Conservation (phyloP, 164 flowering plant species). For the Amborella trichopoda region DNA sequence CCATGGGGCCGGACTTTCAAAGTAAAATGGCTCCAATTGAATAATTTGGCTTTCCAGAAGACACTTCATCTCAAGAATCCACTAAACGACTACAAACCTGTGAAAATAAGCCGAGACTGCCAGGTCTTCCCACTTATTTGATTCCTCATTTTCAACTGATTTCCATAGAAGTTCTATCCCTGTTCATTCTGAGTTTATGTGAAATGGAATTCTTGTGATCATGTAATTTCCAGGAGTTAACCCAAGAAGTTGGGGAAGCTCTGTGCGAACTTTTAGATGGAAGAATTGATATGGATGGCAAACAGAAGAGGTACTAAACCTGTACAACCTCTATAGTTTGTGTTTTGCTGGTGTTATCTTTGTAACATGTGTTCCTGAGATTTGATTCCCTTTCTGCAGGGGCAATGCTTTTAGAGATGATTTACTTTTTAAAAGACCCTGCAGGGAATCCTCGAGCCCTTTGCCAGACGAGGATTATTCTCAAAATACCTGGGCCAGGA, state of each 20-base stretch:
- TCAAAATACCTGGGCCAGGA: constrained; percentile 29
- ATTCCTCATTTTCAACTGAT: no score
- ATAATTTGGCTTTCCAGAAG: constrained; percentile 70
- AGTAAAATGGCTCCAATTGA: constrained; percentile 70
- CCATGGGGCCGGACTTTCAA: constrained; percentile 90
- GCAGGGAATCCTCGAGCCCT: constrained; percentile 22
- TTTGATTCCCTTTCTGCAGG: constrained; percentile 10
- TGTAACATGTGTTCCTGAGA: not conserved
- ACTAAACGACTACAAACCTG: constrained; percentile 81
- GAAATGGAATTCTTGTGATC: not conserved
- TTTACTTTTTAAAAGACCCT: constrained; percentile 28
- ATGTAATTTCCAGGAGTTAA: constrained; percentile 63
- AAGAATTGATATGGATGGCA: constrained; percentile 22
- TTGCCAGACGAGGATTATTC: constrained; percentile 28
- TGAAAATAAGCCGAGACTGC: constrained; percentile 90
- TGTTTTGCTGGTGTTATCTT: not conserved
- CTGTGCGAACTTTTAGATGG: constrained; percentile 80
- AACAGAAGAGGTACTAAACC: constrained; percentile 33
- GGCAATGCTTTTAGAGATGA: constrained; percentile 19
- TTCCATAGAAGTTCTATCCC: no score
- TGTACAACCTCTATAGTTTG: not conserved
- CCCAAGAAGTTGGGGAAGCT: constrained; percentile 75
- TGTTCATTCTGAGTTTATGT: no score
- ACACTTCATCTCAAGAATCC: constrained; percentile 91
- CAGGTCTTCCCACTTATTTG: constrained; percentile 36